Conservation (phyloP, 139 green algal species). For the Gonium pectorale region DNA sequence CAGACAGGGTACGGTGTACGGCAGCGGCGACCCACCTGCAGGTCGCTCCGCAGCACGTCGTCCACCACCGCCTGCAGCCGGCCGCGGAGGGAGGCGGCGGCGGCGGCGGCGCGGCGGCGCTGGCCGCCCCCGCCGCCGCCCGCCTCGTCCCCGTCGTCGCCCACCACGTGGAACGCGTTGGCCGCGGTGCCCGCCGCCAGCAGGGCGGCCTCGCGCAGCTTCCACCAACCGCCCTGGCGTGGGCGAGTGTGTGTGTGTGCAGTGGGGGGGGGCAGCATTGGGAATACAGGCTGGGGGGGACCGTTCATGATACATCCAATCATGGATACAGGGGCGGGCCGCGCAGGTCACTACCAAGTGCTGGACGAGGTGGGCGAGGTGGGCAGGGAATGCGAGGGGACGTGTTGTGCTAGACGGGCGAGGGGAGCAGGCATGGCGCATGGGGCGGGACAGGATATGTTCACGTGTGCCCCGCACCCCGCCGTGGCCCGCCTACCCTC, state of each 20-base stretch:
- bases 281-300: no score
- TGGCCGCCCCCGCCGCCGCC: neutral
- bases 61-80: conserved; percentile 66
- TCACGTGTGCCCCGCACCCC: no score
- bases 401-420: no score
- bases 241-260: conserved; percentile 2
- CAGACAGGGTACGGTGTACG: no score
- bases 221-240: conserved; percentile 77
- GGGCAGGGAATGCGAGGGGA: neutral
- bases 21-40: conserved; percentile 64
- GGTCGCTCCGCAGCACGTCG: conserved; percentile 65
- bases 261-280: no score
- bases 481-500: no score
- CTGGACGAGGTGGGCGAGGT: neutral
- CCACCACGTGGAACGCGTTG: conserved; percentile 11
- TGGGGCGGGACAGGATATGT: no score
- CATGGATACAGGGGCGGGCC: no score
- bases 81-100: neutral
- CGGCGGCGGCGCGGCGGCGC: neutral
- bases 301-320: no score
- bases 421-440: no score
- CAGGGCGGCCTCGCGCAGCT: conserved; percentile 80
- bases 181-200: conserved; percentile 69
- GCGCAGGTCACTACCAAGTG: no score
- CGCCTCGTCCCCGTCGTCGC: neutral